These are phyloP conservation scores for Pterocarpus macrocarpus DNA, from an alignment of 306 rosid genomes.

Conservation along the genomic window DNA sequence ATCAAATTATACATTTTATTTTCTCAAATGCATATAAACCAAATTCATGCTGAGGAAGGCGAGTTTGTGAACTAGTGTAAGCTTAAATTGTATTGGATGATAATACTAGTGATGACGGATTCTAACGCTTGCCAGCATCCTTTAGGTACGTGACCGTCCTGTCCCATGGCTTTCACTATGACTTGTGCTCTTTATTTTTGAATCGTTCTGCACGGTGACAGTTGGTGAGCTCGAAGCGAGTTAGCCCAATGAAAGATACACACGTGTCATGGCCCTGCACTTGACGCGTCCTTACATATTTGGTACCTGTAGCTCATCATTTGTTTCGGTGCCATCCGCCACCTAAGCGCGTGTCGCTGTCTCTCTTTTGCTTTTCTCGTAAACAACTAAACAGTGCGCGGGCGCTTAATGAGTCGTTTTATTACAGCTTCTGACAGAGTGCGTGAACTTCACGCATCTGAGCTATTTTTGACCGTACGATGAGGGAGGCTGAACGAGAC, in stretches of 20 bases:
- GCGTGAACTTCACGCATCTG: not conserved
- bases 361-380: not conserved
- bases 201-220: not conserved
- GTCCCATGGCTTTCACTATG: not conserved
- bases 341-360: not conserved
- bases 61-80: too few relatives aligned
- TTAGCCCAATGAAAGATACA: not conserved
- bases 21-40: too few relatives aligned
- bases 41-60: too few relatives aligned
- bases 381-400: not conserved
- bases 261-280: not conserved
- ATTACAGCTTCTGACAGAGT: not conserved
- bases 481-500: not conserved
- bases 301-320: not conserved
- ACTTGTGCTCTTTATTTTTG: not conserved
- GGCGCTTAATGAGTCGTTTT: not conserved
- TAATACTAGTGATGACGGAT: not conserved
- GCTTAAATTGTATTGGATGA: too few relatives aligned
- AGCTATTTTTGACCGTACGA: not conserved
- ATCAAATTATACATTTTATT: too few relatives aligned
- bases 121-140: not conserved
- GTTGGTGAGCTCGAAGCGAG: too few relatives aligned
- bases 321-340: not conserved
- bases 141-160: not conserved
- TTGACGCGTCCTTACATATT: not conserved